Conservation (phyloP, 1,284 basidiomycete species). For the Cryptococcus wingfieldii region DNA sequence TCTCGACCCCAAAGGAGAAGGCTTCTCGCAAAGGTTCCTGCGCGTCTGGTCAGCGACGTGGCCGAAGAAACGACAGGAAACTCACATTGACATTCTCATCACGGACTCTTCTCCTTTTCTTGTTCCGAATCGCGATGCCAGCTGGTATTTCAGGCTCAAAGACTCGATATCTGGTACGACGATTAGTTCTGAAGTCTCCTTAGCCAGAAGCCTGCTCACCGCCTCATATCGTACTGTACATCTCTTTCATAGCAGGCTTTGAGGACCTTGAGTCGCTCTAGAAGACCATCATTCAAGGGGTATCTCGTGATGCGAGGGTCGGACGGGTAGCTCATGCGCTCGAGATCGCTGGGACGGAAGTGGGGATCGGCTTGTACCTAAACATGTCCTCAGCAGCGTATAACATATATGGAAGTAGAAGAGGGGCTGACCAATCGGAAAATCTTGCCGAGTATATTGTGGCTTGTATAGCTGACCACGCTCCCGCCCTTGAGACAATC, state of each 20-base stretch:
- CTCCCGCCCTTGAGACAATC: conserved; percentile 16
- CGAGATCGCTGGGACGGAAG: conserved; percentile 32
- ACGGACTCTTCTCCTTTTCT: conserved; percentile 29
- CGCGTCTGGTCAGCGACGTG: too few species aligned
- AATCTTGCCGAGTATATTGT: conserved; percentile 40
- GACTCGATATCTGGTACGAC: conserved; percentile 27
- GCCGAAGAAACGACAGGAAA: not conserved
- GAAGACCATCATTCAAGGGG: conserved; percentile 19
- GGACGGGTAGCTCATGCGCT: conserved; percentile 15
- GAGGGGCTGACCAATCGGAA: conserved; percentile 32
- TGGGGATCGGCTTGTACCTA: conserved; percentile 34
- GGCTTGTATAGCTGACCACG: conserved; percentile 27
- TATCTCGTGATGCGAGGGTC: conserved; percentile 22
- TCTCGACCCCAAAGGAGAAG: conserved; percentile 21
- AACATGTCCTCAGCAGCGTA: not conserved
- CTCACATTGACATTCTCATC: conserved; percentile 37
- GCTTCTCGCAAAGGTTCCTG: conserved; percentile 38
- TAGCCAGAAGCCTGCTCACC: conserved; percentile 10
- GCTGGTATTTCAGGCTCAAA: conserved; percentile 37
- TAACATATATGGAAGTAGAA: not conserved
- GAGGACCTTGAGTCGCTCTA: conserved; percentile 29
- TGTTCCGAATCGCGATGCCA: conserved; percentile 35
- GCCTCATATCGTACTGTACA: conserved; percentile 35
- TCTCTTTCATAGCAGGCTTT: conserved; percentile 35
- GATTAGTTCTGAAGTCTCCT: not conserved